Evolutionary conservation across 331 rosid species (phyloP).

Genomic region (Spiraea crenata): DNA sequence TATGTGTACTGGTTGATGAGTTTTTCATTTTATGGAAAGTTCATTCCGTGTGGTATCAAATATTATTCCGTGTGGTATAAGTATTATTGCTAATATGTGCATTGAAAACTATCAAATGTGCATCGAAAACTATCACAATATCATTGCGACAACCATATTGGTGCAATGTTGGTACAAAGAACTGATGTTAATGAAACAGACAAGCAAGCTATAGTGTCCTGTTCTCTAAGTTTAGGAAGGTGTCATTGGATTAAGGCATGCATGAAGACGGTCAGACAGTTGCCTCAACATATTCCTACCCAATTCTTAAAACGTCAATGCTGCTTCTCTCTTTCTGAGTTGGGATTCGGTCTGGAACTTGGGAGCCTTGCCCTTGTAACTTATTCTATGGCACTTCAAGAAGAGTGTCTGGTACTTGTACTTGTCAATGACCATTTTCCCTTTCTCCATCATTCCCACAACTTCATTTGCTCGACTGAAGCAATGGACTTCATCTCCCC

Average conservation of each 20-base stretch:
- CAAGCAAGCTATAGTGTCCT: background rate
- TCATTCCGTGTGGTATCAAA: too few relatives aligned
- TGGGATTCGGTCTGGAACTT: conserved; percentile 77
- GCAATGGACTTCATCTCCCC: conserved; percentile 87
- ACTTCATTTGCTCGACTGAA: conserved; percentile 78
- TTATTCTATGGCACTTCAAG: conserved; percentile 84
- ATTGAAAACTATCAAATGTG: too few relatives aligned
- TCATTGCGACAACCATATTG: too few relatives aligned
- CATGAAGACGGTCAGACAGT: background rate
- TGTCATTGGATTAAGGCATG: background rate
- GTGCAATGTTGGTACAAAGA: background rate
- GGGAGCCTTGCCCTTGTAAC: conserved; percentile 80
- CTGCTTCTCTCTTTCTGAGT: conserved; percentile 70
- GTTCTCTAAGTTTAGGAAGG: background rate
- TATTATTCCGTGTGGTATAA: too few relatives aligned
- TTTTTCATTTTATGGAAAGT: too few relatives aligned
- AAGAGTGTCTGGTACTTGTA: conserved; percentile 78
- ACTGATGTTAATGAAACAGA: background rate
- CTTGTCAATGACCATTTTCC: conserved; percentile 71
- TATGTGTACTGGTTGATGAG: too few relatives aligned
- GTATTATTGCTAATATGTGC: too few relatives aligned
- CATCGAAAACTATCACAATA: too few relatives aligned
- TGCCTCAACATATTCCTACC: conserved; percentile 65
- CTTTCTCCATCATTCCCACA: conserved; percentile 76
- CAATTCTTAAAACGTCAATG: conserved; percentile 69